Percentiles rank a stretch among this genome's conserved stretches.
Conservation (phyloP, 768 basidiomycete species). For the Termitomyces sp. region DNA sequence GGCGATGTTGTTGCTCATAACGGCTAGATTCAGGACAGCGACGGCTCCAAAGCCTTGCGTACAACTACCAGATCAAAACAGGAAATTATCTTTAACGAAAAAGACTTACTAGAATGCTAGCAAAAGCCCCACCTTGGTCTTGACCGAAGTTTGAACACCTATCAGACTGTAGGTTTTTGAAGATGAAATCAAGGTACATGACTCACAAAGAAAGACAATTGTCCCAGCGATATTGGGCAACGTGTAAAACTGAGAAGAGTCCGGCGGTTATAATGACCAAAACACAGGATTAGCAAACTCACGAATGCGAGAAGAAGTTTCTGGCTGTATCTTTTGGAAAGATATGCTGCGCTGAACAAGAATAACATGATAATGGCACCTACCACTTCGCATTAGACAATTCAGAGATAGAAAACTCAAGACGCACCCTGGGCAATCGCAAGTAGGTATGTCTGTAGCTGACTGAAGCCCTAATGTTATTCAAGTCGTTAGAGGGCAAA, state of each 20-base stretch:
- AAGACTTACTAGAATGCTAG: conserved; percentile 42
- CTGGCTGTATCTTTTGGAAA: conserved; percentile 37
- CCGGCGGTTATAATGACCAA: background rate
- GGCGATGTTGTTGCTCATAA: conserved; percentile 41
- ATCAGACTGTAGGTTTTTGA: background rate
- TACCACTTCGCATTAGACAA: conserved; percentile 16
- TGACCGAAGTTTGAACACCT: conserved; percentile 32
- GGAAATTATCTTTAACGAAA: background rate
- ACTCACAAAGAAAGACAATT: conserved; percentile 37
- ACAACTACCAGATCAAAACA: conserved; percentile 22
- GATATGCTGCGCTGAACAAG: conserved; percentile 36
- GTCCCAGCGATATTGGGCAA: conserved; percentile 46
- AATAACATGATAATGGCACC: conserved; percentile 37
- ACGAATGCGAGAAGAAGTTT: conserved; percentile 41
- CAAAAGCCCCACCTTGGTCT: conserved; percentile 41
- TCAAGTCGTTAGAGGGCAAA: background rate
- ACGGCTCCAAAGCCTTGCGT: conserved; percentile 44
- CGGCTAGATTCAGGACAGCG: conserved; percentile 38
- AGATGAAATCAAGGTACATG: background rate
- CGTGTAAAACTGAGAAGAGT: conserved; percentile 31
- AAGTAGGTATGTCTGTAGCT: conserved; percentile 47
- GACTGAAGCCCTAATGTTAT: conserved; percentile 36
- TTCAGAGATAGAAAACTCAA: background rate
- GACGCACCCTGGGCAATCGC: conserved; percentile 36
- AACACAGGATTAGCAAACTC: conserved; percentile 5